Base-by-base conservation (phyloP, 345 rosid species). In the Eutrema japonicum region DNA sequence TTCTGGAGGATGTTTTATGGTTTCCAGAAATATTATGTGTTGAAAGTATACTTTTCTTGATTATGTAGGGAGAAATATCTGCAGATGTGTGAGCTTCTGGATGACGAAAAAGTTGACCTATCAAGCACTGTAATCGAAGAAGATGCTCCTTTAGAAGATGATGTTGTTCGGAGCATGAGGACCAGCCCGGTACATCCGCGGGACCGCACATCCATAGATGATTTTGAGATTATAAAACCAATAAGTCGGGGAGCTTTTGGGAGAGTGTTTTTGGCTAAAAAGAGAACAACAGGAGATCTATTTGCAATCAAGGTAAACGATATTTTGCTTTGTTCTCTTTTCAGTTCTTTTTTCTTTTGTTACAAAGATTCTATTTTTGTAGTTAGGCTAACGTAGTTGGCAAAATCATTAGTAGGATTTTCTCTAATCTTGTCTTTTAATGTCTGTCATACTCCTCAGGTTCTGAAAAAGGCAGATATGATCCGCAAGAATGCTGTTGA, bases 161-260 rank as follows among this genome's bases (percentile, higher is more conserved):
- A 96, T 75, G 93, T 89, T 69, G 89, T 92, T 55, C 88, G 88
- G 77, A 89, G 98, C 84, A 84, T 92, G 88, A 88, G 99, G 77
- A 86, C 99, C 70, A 90, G 98, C 80, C 99, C 99, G 27, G 74
- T 77, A 61, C 98, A 92, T 82, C 87, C 96, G 6, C 90, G 85
- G 78, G 99, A 96, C 80, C 97, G 98, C 62, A 96, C 98, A 54
- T 80, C 95, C 29, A 96, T 96, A 80, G 99, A 96, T 86, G 97
- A 96, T 80, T 96, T 96, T 80, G 97, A 87, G 88, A 92, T 96
- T 70, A 96, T 96, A 78, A 96, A 96, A 78, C 99, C 99, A 79
- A 92, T 96, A 59, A 96, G 99, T 71, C 96, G 99, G 36, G 99
- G 99, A 73, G 98, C 99, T 65, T 96, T 92, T 88, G 99, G 98